Conservation (phyloP, 2,329 filamentous ascomycete genomes). For the Incumbomyces delicatus region DNA sequence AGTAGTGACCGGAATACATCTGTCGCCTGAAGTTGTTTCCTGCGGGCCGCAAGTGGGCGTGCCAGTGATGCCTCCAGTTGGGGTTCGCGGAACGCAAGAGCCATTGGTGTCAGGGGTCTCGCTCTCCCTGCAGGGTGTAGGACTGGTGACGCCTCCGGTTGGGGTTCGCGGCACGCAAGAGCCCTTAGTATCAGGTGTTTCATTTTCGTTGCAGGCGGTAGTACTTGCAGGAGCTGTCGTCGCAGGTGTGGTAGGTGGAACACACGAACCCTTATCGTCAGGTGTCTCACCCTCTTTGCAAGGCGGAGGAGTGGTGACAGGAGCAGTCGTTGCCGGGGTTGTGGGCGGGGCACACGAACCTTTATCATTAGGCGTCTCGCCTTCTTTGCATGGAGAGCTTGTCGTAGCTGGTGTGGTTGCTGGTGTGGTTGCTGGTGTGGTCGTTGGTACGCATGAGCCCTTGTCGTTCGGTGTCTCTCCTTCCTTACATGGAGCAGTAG, state of each 20-base stretch:
- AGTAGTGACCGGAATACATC: background rate
- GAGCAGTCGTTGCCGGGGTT: conserved; percentile 1
- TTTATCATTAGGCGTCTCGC: too few relatives aligned
- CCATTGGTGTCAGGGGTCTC: background rate
- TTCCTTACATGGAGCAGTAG: conserved; percentile 7
- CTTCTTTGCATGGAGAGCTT: too few relatives aligned
- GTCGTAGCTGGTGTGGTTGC: background rate
- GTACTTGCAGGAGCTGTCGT: conserved; percentile 26
- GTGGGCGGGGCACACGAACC: background rate
- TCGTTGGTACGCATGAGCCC: background rate
- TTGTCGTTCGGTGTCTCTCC: background rate
- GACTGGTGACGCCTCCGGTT: background rate
- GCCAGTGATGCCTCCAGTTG: conserved; percentile 3
- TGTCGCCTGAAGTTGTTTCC: too few relatives aligned
- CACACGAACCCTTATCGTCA: conserved; percentile 2
- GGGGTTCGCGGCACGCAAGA: conserved; percentile 3
- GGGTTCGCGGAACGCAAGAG: conserved; percentile 3
- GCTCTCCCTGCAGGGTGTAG: background rate
- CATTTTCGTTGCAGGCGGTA: background rate
- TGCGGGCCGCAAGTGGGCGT: too few relatives aligned
- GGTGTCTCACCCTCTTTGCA: background rate
- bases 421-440: background rate
- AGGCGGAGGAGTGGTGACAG: conserved; percentile 18
- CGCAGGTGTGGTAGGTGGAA: conserved; percentile 39
- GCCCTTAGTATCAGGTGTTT: background rate